These are phyloP conservation scores for Phoma sp. DNA, from an alignment of 2,329 filamentous ascomycete genomes.

Conservation along the genomic window DNA sequence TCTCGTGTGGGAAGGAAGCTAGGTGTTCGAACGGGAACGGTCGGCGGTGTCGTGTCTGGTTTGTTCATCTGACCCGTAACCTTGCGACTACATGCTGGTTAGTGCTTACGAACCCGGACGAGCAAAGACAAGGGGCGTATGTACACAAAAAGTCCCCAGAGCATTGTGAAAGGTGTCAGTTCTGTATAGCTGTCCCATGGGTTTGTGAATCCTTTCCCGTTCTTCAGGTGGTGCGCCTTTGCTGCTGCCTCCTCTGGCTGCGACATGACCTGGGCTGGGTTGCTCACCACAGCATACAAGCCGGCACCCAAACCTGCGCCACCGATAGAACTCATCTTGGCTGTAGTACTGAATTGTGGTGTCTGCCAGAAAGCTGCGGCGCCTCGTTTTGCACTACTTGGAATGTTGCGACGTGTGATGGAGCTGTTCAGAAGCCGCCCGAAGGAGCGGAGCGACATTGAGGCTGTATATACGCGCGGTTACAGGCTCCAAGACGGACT, in stretches of 20 bases:
- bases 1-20: slow-evolving; percentile 68
- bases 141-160: slow-evolving; percentile 49
- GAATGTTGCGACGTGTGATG: not conserved
- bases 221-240: slow-evolving; percentile 58
- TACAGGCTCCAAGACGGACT: slow-evolving; percentile 16
- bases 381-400: not conserved
- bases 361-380: slow-evolving; percentile 23
- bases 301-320: slow-evolving; percentile 33
- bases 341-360: slow-evolving; percentile 29
- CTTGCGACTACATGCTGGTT: slow-evolving; percentile 46
- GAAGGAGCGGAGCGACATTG: slow-evolving; percentile 22
- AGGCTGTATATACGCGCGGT: slow-evolving; percentile 11
- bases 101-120: not conserved
- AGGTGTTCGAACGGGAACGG: slow-evolving; percentile 70
- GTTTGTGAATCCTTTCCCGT: slow-evolving; percentile 62
- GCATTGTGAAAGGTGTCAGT: slow-evolving; percentile 40
- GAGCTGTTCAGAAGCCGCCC: slow-evolving; percentile 6
- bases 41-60: slow-evolving; percentile 69
- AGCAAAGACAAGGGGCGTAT: not conserved
- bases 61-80: slow-evolving; percentile 57
- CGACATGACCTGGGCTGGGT: slow-evolving; percentile 47
- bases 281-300: slow-evolving; percentile 51
- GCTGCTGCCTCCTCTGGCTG: slow-evolving; percentile 54
- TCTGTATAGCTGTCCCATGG: slow-evolving; percentile 62
- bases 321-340: slow-evolving; percentile 42